Evolutionary conservation across 495 filamentous ascomycete genomes (phyloP), one percentile per base, ranked within the genome.

Genomic region (Neurospora cerealis): DNA sequence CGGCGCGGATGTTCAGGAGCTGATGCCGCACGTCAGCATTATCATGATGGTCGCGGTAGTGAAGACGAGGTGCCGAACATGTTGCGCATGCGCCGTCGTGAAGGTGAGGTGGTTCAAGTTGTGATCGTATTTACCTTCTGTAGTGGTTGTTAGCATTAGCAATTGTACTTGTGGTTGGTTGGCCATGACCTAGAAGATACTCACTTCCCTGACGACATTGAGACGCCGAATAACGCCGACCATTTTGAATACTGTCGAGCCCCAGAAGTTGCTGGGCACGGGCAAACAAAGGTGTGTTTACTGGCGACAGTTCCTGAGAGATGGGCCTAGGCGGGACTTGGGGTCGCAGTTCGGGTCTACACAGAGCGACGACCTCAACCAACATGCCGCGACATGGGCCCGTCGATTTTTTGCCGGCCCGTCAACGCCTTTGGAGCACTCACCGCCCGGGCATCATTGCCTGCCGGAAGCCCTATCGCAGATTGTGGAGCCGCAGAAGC

Each of bases 141-240:
- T 21, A 54, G 79, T 41, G 60, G 69, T 66, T 74, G 69, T 75
- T 76, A 73, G 70, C 75, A 70, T 71, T 28, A 66, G 69, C 44
- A n/a, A 36, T 46, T 39, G 21, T 21, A 17, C 34, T 44, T 32
- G 38, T 24, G 69, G 42, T 69, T 38, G 66, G 70, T n/a, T 62
- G 42, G 6, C 34, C 13, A 5, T 39, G 17, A 38, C 21, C 32
- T 46, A 17, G n/a, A 37, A 42, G 46, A 74, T 71, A 88, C 91
- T 85, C 87, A 96, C 93, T 80, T 87, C 84, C 83, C 88, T 89
- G 82, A 97, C 84, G 84, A 89, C 91, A 79, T 90, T 86, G 89
- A 94, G 92, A 71, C 95, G 93, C 81, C 88, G 89, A 80, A 90
- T 83, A 77, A 95, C 81, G 80, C 89, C 91, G 77, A 95, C 92